These are phyloP conservation scores for Calonectria pseudoreteaudii DNA, from an alignment of 2,329 filamentous ascomycete species.

Conservation along the genomic window DNA sequence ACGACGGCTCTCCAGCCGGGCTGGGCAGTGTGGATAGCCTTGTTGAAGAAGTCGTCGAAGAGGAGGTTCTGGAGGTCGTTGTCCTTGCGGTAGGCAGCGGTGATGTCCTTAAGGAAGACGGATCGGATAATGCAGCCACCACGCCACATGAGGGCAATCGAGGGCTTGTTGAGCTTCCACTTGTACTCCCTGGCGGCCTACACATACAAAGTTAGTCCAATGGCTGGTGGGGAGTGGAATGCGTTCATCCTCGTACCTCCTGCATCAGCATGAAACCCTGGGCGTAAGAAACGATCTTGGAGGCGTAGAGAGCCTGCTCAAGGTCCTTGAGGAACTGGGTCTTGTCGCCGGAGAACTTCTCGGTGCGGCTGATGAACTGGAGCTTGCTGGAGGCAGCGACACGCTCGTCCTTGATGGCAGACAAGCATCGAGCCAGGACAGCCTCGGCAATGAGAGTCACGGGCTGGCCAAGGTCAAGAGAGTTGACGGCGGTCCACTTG, in stretches of 20 bases:
- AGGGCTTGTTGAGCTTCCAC: slow-evolving; percentile 99
- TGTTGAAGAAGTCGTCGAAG: slow-evolving; percentile 99
- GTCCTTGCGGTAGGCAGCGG: slow-evolving; percentile 93
- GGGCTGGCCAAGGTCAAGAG: slow-evolving; percentile 97
- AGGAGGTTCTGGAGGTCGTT: slow-evolving; percentile 97
- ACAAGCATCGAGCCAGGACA: slow-evolving; percentile 94
- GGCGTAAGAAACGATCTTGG: slow-evolving; percentile 99
- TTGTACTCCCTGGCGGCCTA: slow-evolving; percentile 94
- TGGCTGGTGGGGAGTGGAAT: background rate
- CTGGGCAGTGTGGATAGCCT: slow-evolving; percentile 97
- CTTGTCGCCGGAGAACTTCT: slow-evolving; percentile 88
- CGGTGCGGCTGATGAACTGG: slow-evolving; percentile 78
- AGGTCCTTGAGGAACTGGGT: slow-evolving; percentile 95
- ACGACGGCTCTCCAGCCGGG: slow-evolving; percentile 92
- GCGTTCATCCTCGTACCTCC: slow-evolving; percentile 71
- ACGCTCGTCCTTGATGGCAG: slow-evolving; percentile 94
- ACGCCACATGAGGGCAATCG: slow-evolving; percentile 99
- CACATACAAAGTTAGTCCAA: slow-evolving; percentile 13
- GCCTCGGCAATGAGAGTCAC: slow-evolving; percentile 98
- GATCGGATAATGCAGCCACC: slow-evolving; percentile 99
- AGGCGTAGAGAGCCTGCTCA: slow-evolving; percentile 98
- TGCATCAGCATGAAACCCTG: slow-evolving; percentile 99
- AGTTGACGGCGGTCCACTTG: slow-evolving; percentile 99
- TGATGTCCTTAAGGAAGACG: slow-evolving; percentile 99
- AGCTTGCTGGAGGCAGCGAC: slow-evolving; percentile 83